Evolutionary conservation across 108 stramenopile species (phyloP), one percentile per base, ranked within the genome.

Genomic region (Mediolabrus comicus): DNA sequence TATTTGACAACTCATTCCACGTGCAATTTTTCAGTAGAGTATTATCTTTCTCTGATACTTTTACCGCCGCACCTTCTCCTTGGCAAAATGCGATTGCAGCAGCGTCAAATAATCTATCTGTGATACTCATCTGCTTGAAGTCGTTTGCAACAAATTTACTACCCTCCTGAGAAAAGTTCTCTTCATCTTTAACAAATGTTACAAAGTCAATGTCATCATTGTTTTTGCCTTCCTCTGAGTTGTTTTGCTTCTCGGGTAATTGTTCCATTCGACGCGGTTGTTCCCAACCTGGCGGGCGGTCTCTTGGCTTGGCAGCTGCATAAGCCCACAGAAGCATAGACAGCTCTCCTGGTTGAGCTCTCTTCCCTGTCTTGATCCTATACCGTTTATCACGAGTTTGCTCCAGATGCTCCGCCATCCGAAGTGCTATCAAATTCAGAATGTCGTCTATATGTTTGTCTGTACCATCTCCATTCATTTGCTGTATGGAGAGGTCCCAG

Each of bases 241-340:
- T 36, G 10, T n/a, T 57, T 34, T 59, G 32, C 19, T 49, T 65
- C 13, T 25, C 16, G 28, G 71, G 41, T 16, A 84, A 17, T 52
- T 57, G 35, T 13, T 85, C 86, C 16, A 88, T 33, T 59, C 80
- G 82, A 39, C 84, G 89, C 29, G 83, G 87, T 19, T 38, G 53
- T 43, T 80, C 79, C 92, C 92, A 92, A 1, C 92, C 92, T 5
- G 89, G 87, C 5, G 92, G 92, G 14, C 59, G 30, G 31, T 72
- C 62, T 27, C 92, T 86, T 24, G 80, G 87, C 49, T 71, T 61
- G 0, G 84, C 53, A 30, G 79, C 58, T 33, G 87, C 92, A 68
- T 83, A 90, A 8, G 92, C 92, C 92, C 92, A 92, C 22, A 80
- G 62, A 6, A 85, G 72, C 92, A 92, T 92, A 59, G 79, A 75